phyloP scores from a whole-genome alignment of 805 yeast genomes.

The Candida vaughaniae region DNA sequence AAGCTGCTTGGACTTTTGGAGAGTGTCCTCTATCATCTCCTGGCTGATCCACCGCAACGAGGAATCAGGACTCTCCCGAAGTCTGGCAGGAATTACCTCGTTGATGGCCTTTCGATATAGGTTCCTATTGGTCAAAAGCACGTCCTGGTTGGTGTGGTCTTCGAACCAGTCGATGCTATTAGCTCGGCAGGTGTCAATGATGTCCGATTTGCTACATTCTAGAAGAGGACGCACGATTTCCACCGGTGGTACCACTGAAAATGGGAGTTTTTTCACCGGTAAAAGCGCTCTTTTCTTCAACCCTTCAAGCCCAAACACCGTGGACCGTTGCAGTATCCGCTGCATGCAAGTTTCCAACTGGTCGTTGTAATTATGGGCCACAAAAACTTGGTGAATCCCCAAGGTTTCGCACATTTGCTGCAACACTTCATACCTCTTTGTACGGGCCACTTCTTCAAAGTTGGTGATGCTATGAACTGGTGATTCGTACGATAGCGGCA shows the following conservation, averaged over 20 bases:
- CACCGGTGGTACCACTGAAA: slow-evolving; percentile 14
- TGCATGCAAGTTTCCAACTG: slow-evolving; percentile 68
- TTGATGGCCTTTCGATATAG: slow-evolving; percentile 41
- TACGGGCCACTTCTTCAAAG: slow-evolving; percentile 63
- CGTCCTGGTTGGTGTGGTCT: slow-evolving; percentile 61
- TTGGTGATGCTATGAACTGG: slow-evolving; percentile 30
- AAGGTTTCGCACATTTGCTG: slow-evolving; percentile 36
- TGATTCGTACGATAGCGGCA: slow-evolving; percentile 22
- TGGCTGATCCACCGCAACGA: slow-evolving; percentile 9
- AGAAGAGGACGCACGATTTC: slow-evolving; percentile 54
- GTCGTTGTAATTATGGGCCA: slow-evolving; percentile 73
- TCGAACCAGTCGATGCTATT: slow-evolving; percentile 61
- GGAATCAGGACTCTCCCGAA: slow-evolving; percentile 7
- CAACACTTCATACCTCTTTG: slow-evolving; percentile 48
- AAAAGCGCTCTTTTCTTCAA: slow-evolving; percentile 35
- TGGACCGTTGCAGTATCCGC: slow-evolving; percentile 44
- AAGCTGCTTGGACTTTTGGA: slow-evolving; percentile 8
- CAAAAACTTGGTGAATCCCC: slow-evolving; percentile 38
- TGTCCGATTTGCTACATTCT: slow-evolving; percentile 39
- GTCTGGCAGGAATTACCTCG: slow-evolving; percentile 22
- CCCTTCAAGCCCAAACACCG: slow-evolving; percentile 57
- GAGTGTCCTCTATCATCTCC: slow-evolving; percentile 13
- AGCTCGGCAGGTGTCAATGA: slow-evolving; percentile 45
- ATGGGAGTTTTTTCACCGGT: slow-evolving; percentile 24
- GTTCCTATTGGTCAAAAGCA: slow-evolving; percentile 57